Evolutionary conservation across 192 early-diverging fungal genomes (phyloP).

Genomic region (Coemansia sp.): DNA sequence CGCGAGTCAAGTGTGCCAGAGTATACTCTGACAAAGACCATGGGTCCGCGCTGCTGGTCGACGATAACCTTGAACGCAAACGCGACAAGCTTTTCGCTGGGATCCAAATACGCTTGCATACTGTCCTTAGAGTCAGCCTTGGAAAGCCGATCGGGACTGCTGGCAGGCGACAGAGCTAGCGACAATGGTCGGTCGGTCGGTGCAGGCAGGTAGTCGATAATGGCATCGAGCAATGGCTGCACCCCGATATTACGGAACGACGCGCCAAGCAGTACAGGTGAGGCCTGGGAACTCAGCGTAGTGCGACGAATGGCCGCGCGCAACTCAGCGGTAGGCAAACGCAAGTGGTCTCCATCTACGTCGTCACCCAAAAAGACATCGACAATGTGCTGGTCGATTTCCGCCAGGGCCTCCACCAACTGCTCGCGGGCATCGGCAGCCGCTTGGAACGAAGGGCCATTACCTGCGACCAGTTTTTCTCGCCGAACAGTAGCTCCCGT

Average conservation of each 20-base stretch:
- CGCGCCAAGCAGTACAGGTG: constrained; percentile 89
- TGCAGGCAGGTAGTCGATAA: constrained; percentile 81
- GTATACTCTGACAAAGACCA: constrained; percentile 93
- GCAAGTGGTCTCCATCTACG: constrained; percentile 74
- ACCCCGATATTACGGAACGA: constrained; percentile 90
- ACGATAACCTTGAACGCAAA: constrained; percentile 94
- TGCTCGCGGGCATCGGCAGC: constrained; percentile 63
- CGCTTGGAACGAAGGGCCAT: constrained; percentile 45
- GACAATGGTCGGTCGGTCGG: constrained; percentile 69
- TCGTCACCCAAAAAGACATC: constrained; percentile 75
- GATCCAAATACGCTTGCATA: constrained; percentile 28
- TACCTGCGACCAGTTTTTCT: background rate
- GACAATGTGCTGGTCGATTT: constrained; percentile 80
- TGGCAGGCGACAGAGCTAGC: background rate
- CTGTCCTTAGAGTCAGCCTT: background rate
- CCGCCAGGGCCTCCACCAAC: constrained; percentile 82
- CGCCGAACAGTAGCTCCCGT: constrained; percentile 32
- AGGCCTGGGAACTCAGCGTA: constrained; percentile 67
- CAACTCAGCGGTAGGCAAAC: constrained; percentile 64
- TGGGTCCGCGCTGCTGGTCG: constrained; percentile 80
- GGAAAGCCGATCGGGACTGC: background rate
- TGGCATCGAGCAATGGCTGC: constrained; percentile 89
- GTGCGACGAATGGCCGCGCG: constrained; percentile 69
- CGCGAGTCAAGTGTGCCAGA: constrained; percentile 74
- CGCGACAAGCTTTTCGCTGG: constrained; percentile 69